A percentile compares a stretch with the other conserved stretches of the same genome.
Conservation (phyloP, 2,329 filamentous ascomycete species). For the Pseudogymnoascus sp. region DNA sequence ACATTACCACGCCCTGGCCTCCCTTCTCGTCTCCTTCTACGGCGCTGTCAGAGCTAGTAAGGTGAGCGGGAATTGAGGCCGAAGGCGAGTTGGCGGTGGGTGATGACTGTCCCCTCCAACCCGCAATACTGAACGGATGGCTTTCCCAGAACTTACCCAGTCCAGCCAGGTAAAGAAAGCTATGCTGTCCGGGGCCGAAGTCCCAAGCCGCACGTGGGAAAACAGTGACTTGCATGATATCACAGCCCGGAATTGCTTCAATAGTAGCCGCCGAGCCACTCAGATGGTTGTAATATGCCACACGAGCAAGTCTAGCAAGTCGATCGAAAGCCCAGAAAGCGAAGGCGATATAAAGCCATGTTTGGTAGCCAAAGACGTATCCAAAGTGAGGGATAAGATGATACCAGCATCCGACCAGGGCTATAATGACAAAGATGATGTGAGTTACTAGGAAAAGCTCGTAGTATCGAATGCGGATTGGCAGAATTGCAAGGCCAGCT, state of each 20-base stretch:
- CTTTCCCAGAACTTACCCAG: conserved; percentile 44
- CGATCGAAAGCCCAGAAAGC: conserved; percentile 43
- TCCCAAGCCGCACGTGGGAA: conserved; percentile 34
- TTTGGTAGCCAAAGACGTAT: conserved; percentile 38
- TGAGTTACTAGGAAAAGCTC: conserved; percentile 16
- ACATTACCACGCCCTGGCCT: neutral
- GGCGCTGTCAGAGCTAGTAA: neutral
- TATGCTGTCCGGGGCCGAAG: conserved; percentile 30
- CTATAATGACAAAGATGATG: conserved; percentile 15
- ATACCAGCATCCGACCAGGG: conserved; percentile 17
- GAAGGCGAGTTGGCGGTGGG: neutral
- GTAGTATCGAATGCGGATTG: conserved; percentile 13
- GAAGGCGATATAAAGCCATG: conserved; percentile 38
- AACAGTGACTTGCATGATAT: conserved; percentile 34
- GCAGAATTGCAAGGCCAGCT: neutral
- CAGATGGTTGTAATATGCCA: conserved; percentile 25
- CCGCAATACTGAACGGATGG: conserved; percentile 43
- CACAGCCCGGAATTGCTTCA: conserved; percentile 32
- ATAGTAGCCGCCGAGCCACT: neutral
- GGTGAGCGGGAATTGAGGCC: neutral
- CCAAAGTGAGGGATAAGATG: conserved; percentile 34
- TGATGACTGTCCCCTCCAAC: neutral
- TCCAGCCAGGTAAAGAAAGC: conserved; percentile 44
- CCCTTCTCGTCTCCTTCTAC: neutral
- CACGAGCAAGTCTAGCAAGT: conserved; percentile 32